Conservation (phyloP, 2,329 filamentous ascomycete species). For the Chaetoscypha palmicola region DNA sequence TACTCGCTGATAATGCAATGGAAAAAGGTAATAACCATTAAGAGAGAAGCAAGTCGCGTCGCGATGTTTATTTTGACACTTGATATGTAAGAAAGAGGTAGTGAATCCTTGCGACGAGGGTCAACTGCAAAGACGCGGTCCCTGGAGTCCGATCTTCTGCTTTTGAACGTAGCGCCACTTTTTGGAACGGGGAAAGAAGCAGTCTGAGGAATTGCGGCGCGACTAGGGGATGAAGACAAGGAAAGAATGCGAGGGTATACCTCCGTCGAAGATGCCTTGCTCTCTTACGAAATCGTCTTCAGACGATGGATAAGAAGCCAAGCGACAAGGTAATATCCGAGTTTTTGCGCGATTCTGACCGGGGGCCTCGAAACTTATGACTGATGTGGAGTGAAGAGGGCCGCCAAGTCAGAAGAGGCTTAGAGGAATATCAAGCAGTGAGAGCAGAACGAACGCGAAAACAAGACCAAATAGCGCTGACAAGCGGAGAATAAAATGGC, state of each 20-base stretch:
- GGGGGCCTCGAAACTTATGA: constrained; percentile 16
- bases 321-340: constrained; percentile 30
- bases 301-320: constrained; percentile 18
- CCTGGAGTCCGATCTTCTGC: constrained; percentile 27
- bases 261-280: constrained; percentile 30
- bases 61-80: constrained; percentile 29
- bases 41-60: constrained; percentile 27
- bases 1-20: constrained; percentile 18
- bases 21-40: constrained; percentile 30
- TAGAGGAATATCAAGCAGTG: constrained; percentile 8
- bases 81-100: constrained; percentile 23
- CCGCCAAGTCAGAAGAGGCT: constrained; percentile 3
- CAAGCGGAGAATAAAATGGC: constrained; percentile 21
- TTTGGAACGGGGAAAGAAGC: constrained; percentile 18
- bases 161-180: constrained; percentile 18
- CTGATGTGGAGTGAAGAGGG: constrained; percentile 28
- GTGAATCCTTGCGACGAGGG: constrained; percentile 31
- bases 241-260: constrained; percentile 29
- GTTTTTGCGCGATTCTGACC: constrained; percentile 23
- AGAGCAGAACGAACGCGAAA: constrained; percentile 13
- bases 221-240: constrained; percentile 19
- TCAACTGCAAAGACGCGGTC: constrained; percentile 26
- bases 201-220: constrained; percentile 8
- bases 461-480: constrained; percentile 5
- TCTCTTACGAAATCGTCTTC: constrained; percentile 26